Conservation (phyloP, 768 basidiomycete genomes). For the Boletales sp. region DNA sequence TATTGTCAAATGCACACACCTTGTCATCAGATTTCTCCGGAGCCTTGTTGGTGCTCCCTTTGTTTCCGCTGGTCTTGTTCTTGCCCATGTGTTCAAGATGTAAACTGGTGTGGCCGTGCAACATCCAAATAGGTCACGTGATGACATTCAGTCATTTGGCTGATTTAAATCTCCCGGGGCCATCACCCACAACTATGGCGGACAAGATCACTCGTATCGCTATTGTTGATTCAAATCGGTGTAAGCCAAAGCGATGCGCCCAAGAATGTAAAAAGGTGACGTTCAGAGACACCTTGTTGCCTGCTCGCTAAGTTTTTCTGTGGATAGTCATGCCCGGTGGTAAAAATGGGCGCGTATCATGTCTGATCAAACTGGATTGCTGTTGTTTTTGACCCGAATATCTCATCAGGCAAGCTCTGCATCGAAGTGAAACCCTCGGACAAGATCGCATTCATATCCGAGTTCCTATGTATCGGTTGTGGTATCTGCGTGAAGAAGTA, state of each 20-base stretch:
- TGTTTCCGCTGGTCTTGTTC: slow-evolving; percentile 26
- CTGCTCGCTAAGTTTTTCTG: slow-evolving; percentile 2
- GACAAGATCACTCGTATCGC: slow-evolving; percentile 99
- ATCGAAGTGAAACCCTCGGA: slow-evolving; percentile 95
- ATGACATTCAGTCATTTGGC: no score
- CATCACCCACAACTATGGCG: slow-evolving; percentile 47
- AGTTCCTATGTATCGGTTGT: slow-evolving; percentile 98
- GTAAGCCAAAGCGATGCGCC: slow-evolving; percentile 95
- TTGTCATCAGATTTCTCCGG: slow-evolving; percentile 20
- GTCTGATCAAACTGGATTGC: not conserved
- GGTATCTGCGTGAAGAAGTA: slow-evolving; percentile 99
- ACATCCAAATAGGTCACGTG: no score
- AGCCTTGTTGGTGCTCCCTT: slow-evolving; percentile 8
- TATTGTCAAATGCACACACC: slow-evolving; percentile 13
- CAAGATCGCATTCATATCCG: slow-evolving; percentile 98
- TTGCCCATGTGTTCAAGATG: slow-evolving; percentile 19
- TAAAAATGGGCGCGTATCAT: slow-evolving; percentile 80
- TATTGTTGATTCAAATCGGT: slow-evolving; percentile 86
- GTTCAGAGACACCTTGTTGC: slow-evolving; percentile 5
- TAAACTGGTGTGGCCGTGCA: slow-evolving; percentile 5
- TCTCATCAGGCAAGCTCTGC: slow-evolving; percentile 80
- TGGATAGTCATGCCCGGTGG: slow-evolving; percentile 85
- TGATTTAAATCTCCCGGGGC: not conserved
- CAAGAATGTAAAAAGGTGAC: slow-evolving; percentile 96
- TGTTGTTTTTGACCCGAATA: not conserved